Conservation (phyloP, 2,329 filamentous ascomycete genomes). For the Epichloe hybrida region DNA sequence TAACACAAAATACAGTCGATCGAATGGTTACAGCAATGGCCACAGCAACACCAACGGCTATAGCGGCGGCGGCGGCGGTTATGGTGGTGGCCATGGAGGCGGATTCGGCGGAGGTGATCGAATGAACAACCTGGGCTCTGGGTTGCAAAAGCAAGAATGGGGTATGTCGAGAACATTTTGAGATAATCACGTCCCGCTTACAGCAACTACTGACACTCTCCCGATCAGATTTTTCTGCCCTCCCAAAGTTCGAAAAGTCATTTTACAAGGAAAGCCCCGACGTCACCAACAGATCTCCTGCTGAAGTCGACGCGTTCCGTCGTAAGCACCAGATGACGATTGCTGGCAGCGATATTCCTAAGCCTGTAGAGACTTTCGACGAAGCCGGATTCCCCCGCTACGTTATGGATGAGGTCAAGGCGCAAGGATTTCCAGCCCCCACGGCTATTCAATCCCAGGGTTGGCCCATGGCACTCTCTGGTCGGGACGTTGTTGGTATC, state of each 20-base stretch:
- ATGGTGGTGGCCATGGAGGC: constrained; percentile 18
- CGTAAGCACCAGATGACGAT: constrained; percentile 74
- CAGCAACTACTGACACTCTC: constrained; percentile 12
- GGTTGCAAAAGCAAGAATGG: constrained; percentile 80
- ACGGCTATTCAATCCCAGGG: constrained; percentile 97
- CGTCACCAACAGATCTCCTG: constrained; percentile 58
- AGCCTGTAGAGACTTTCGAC: constrained; percentile 92
- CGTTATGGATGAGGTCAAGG: constrained; percentile 97
- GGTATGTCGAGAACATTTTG: constrained; percentile 41
- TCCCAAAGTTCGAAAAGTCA: constrained; percentile 97
- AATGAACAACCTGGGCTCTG: constrained; percentile 83
- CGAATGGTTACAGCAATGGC: constrained; percentile 21
- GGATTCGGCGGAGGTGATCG: constrained; percentile 70
- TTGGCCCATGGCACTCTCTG: constrained; percentile 97
- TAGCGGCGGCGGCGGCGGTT: constrained; percentile 24
- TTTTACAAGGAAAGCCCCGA: constrained; percentile 94
- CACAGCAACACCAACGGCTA: constrained; percentile 11
- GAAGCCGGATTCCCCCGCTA: constrained; percentile 91
- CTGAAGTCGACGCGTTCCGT: constrained; percentile 82
- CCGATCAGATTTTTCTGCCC: constrained; percentile 49
- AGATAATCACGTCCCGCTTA: neutral
- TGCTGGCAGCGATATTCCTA: constrained; percentile 67
- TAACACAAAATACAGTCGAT: constrained; percentile 31
- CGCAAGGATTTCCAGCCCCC: constrained; percentile 84
- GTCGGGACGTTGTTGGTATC: constrained; percentile 96